A percentile compares a stretch with the other conserved stretches of the same genome.
Evolutionary conservation across 2,329 filamentous ascomycete species (phyloP).

Genomic region (Pestalotiopsis sp.): DNA sequence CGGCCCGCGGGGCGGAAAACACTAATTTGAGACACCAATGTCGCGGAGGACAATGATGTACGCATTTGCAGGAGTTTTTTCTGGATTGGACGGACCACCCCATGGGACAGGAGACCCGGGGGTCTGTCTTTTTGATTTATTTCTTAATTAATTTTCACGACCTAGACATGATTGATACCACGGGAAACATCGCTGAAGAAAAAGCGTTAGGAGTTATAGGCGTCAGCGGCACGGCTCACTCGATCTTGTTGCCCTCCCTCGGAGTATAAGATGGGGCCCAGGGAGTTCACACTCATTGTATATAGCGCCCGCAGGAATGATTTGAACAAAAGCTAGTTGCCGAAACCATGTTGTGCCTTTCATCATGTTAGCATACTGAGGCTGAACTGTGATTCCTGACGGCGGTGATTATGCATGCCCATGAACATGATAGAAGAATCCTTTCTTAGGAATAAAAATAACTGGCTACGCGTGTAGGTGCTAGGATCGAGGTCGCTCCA

Average conservation of each 20-base stretch:
- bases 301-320: background rate
- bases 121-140: background rate
- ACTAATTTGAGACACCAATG: background rate
- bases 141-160: background rate
- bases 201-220: conserved; percentile 9
- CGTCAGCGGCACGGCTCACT: background rate
- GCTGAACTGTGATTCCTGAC: too few relatives aligned
- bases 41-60: background rate
- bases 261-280: background rate
- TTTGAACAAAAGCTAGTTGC: too few relatives aligned
- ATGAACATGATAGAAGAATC: too few relatives aligned
- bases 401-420: too few relatives aligned
- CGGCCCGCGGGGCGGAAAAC: background rate
- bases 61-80: conserved; percentile 1
- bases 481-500: too few relatives aligned
- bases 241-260: background rate
- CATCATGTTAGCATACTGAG: too few relatives aligned
- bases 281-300: background rate
- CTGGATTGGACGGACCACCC: background rate
- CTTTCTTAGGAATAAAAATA: too few relatives aligned
- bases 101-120: too few relatives aligned
- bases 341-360: too few relatives aligned
- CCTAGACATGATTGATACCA: conserved; percentile 1
- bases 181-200: background rate
- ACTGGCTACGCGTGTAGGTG: too few relatives aligned